phyloP scores from a whole-genome alignment of 2,329 filamentous ascomycete genomes.

The Teratosphaeriaceae sp. region DNA sequence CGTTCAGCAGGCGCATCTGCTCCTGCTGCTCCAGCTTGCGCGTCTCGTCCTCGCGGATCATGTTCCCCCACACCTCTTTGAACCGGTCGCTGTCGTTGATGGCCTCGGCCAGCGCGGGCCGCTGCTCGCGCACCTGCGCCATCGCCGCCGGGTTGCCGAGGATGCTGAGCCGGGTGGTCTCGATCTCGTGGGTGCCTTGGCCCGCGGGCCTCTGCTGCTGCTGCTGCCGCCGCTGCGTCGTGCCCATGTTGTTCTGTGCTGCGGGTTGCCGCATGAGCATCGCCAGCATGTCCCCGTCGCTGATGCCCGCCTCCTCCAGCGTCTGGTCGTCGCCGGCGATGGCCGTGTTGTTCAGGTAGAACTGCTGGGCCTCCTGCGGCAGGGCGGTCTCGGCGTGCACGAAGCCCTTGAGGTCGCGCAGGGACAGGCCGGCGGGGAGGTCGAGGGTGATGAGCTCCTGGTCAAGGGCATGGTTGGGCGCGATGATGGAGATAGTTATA shows the following conservation, averaged over 20 bases:
- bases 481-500: constrained; percentile 79
- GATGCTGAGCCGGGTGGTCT: constrained; percentile 75
- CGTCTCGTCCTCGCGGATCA: constrained; percentile 63
- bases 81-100: constrained; percentile 73
- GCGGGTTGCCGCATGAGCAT: constrained; percentile 59
- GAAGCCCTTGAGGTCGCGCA: constrained; percentile 79
- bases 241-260: constrained; percentile 35
- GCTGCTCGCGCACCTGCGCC: constrained; percentile 61
- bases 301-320: constrained; percentile 71
- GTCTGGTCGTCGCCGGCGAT: constrained; percentile 73
- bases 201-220: constrained; percentile 14
- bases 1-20: constrained; percentile 78
- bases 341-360: constrained; percentile 84
- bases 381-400: constrained; percentile 78
- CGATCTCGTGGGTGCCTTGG: constrained; percentile 49
- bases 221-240: constrained; percentile 32
- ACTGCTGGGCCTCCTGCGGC: constrained; percentile 65
- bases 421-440: constrained; percentile 72
- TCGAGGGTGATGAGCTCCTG: constrained; percentile 76
- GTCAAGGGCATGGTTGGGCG: constrained; percentile 59
- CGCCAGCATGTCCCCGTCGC: constrained; percentile 86
- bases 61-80: constrained; percentile 61
- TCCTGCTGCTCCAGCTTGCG: constrained; percentile 71
- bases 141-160: constrained; percentile 70
- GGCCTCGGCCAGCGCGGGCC: constrained; percentile 69